These are phyloP conservation scores for Ambrosia artemisiifolia DNA, from an alignment of 129 eudicot genomes.

Conservation along the genomic window DNA sequence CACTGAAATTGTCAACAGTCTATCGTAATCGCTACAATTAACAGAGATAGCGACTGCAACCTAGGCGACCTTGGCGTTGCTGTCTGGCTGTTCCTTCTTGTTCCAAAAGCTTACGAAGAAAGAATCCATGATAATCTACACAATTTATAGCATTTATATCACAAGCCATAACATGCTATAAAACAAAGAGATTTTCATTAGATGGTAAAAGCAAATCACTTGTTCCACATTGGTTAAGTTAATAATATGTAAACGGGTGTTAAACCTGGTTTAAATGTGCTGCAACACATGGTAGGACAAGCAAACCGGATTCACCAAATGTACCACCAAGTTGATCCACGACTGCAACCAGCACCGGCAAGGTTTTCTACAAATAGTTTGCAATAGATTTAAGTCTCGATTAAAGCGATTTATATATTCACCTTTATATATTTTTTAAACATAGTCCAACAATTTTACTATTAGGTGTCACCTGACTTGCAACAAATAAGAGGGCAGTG, in stretches of 20 bases:
- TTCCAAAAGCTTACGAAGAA: conserved; percentile 65
- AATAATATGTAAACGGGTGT: neutral
- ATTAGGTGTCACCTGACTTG: conserved; percentile 68
- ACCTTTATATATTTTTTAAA: neutral
- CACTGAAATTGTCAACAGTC: neutral
- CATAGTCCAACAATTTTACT: neutral
- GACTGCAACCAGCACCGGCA: conserved; percentile 89
- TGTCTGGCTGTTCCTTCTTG: conserved; percentile 39
- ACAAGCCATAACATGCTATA: neutral
- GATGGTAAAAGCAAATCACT: too few species aligned
- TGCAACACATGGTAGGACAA: conserved; percentile 91
- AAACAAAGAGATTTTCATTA: neutral
- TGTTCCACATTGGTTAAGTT: too few species aligned
- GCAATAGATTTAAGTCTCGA: conserved; percentile 12
- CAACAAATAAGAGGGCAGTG: conserved; percentile 73
- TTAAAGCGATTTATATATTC: neutral
- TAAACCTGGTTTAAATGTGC: conserved; percentile 91
- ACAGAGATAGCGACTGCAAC: neutral
- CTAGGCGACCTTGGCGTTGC: conserved; percentile 42
- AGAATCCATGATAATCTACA: conserved; percentile 90
- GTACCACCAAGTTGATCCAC: conserved; percentile 92
- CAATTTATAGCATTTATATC: neutral
- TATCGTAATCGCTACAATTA: neutral
- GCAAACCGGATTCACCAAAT: conserved; percentile 81
- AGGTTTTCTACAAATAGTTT: conserved; percentile 63